Evolutionary conservation across 164 flowering plant species (phyloP).

Genomic region (Macadamia tetraphylla): DNA sequence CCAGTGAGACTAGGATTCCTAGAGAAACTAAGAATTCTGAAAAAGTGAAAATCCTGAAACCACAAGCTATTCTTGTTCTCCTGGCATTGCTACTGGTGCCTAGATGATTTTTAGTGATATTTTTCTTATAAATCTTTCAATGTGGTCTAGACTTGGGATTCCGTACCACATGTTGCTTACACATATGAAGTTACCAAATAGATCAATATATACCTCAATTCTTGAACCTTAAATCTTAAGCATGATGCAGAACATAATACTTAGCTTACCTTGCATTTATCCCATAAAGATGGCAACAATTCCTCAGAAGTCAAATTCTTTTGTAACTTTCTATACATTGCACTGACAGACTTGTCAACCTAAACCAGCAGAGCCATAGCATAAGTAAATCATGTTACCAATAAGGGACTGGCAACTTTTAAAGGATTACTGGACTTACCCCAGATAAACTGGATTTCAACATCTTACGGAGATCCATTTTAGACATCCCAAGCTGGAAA

Average conservation of each 20-base stretch:
- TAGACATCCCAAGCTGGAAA: slow-evolving; percentile 90
- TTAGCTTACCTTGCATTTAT: slow-evolving; percentile 85
- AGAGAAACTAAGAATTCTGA: too few species aligned
- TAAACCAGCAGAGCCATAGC: slow-evolving; percentile 17
- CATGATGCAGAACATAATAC: background rate
- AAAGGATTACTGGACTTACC: slow-evolving; percentile 35
- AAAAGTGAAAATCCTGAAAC: too few species aligned
- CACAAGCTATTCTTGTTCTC: too few species aligned
- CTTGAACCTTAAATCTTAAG: too few species aligned
- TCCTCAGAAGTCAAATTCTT: slow-evolving; percentile 94
- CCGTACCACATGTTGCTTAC: too few species aligned
- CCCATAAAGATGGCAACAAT: slow-evolving; percentile 92
- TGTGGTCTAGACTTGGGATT: too few species aligned
- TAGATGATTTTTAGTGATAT: too few species aligned
- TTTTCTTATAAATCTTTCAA: too few species aligned
- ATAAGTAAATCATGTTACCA: slow-evolving; percentile 1
- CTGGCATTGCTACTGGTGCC: too few species aligned
- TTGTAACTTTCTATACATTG: slow-evolving; percentile 83
- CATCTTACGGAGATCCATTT: slow-evolving; percentile 86
- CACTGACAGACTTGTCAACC: slow-evolving; percentile 79
- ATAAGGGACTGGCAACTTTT: background rate
- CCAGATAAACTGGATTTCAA: slow-evolving; percentile 86
- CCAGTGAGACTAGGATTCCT: too few species aligned
- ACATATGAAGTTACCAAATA: too few species aligned
- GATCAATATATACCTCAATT: too few species aligned